Evolutionary conservation across 2,329 filamentous ascomycete species (phyloP).

Genomic region (Ophiostoma pallidulum): DNA sequence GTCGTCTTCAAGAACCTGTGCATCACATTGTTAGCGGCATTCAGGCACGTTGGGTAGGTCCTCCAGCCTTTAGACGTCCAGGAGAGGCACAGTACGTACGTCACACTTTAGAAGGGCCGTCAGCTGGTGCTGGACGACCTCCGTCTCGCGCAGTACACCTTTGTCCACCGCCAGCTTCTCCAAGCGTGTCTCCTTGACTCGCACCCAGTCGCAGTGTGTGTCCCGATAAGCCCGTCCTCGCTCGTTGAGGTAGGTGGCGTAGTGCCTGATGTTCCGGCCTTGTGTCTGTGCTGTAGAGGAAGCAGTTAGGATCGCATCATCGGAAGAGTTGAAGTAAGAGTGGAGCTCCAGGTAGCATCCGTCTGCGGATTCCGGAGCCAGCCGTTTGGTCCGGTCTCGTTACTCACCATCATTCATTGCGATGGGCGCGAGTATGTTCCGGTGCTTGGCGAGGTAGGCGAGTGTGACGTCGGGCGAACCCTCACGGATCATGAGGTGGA

Average conservation of each 20-base stretch:
- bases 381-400: too few relatives aligned
- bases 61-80: too few relatives aligned
- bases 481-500: constrained; percentile 96
- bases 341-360: too few relatives aligned
- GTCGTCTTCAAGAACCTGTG: constrained; percentile 76
- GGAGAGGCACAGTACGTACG: constrained; percentile 41
- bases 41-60: too few relatives aligned
- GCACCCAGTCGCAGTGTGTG: constrained; percentile 84
- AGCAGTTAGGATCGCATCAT: not conserved
- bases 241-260: constrained; percentile 76
- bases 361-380: too few relatives aligned
- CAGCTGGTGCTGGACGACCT: constrained; percentile 82
- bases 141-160: constrained; percentile 82
- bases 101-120: constrained; percentile 80
- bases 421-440: constrained; percentile 76
- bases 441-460: constrained; percentile 71
- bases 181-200: constrained; percentile 68
- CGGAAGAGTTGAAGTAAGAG: too few relatives aligned
- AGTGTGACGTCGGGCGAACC: constrained; percentile 84
- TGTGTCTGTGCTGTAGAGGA: constrained; percentile 71
- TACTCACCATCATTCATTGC: constrained; percentile 80
- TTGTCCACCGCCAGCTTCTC: constrained; percentile 86
- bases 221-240: constrained; percentile 74
- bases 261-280: constrained; percentile 87
- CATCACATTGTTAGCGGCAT: too few relatives aligned